Base-by-base conservation (phyloP, 2,329 filamentous ascomycete genomes). In the Ophiosphaerella narmari region DNA sequence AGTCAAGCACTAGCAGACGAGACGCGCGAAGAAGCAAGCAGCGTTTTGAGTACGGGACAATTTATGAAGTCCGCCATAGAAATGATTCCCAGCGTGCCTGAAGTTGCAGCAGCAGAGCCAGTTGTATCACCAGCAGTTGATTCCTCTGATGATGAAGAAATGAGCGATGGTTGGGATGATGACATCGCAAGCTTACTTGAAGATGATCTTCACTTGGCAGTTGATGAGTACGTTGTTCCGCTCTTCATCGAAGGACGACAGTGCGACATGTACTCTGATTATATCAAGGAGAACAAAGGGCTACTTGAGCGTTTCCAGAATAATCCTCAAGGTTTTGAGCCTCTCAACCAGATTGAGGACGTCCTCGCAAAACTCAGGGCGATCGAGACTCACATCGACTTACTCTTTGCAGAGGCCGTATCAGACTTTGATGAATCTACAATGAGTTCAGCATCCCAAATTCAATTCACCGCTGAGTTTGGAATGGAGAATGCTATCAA, bases 341-440 rank as follows among this genome's bases (percentile, higher is more conserved):
- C 57, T 13, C 23, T 67, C 8, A 40, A 39, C 4, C 44, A 62
- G 5, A 48, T 68, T 2, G 51, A 68, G 8, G 50, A 52, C 2
- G 36, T 66, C 3, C 39, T 71, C 4, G n/a, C 57, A 11, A 50
- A 57, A 18, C 48, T 72, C 11, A 57, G 53, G 18, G 55, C 52
- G 7, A 47, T 72, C 8, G 70, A 73, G 43, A 68, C 63, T 2
- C 69, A 72, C 36, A 48, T 68, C 7, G 70, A 73, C 43, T 54
- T 73, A 18, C 46, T 65, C 7, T 67, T 56, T 35, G 52, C 55
- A n/a, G 66, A 66, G 35, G 63, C 59, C 29, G 50, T 50, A 13
- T 39, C 43, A 8, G 33, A 50, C 7, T 43, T 54, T 2, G 53
- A 57, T 11, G 40, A 24, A 3, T 49, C 8, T 5, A 8, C 55